These are phyloP conservation scores for Hanseniaspora jakobsenii DNA, from an alignment of 805 yeast species.

Conservation along the genomic window DNA sequence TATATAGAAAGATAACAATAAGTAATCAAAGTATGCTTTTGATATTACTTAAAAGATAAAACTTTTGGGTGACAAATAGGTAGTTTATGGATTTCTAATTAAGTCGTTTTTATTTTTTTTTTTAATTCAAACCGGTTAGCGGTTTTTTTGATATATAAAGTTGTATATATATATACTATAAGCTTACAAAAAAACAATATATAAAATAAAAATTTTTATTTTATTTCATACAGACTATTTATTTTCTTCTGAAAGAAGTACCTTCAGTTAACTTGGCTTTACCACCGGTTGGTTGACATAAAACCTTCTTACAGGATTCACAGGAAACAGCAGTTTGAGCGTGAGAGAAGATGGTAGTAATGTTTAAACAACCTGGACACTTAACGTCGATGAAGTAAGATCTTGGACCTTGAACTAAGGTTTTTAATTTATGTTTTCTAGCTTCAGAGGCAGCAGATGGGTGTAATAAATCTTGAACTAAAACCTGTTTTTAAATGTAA, in stretches of 20 bases:
- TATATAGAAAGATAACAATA: too few species aligned
- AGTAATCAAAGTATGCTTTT: too few species aligned
- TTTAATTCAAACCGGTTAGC: slow-evolving; percentile 1
- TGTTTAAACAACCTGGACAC: slow-evolving; percentile 98
- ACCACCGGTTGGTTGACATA: slow-evolving; percentile 99
- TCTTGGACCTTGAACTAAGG: slow-evolving; percentile 95
- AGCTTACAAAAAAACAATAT: background rate
- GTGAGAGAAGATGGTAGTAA: slow-evolving; percentile 98
- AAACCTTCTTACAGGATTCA: slow-evolving; percentile 95
- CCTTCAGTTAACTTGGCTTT: slow-evolving; percentile 99
- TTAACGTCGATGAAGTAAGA: slow-evolving; percentile 99
- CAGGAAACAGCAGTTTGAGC: slow-evolving; percentile 99
- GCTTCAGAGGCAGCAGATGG: slow-evolving; percentile 96
- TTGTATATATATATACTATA: slow-evolving; percentile 1
- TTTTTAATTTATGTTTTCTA: slow-evolving; percentile 92
- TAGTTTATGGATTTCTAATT: background rate
- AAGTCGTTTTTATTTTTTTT: slow-evolving; percentile 7
- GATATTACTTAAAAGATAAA: too few species aligned
- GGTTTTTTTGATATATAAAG: too few species aligned
- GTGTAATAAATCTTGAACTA: slow-evolving; percentile 97
- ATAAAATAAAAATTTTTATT: background rate
- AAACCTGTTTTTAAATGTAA: slow-evolving; percentile 46
- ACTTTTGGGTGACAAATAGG: too few species aligned
- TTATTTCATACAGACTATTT: slow-evolving; percentile 30
- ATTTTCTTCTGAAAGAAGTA: slow-evolving; percentile 98